Conservation (phyloP, 2,329 filamentous ascomycete species). For the Tympanopsis confertula region DNA sequence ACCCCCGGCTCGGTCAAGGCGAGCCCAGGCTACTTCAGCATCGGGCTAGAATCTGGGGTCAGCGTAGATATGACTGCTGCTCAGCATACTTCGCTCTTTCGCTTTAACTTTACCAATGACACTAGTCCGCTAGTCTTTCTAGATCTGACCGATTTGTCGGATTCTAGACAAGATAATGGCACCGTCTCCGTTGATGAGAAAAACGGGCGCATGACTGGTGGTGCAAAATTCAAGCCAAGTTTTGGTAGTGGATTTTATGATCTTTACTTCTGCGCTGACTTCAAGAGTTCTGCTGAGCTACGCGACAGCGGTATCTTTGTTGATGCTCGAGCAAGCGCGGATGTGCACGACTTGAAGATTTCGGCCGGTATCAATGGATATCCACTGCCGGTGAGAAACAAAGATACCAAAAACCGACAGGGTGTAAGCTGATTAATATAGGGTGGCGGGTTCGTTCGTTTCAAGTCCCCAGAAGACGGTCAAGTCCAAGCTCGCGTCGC, state of each 20-base stretch:
- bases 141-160: conserved; percentile 52
- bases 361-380: conserved; percentile 37
- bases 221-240: conserved; percentile 48
- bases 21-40: conserved; percentile 53
- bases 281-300: conserved; percentile 38
- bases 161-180: conserved; percentile 46
- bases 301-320: conserved; percentile 50
- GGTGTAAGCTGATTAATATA: background rate
- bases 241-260: conserved; percentile 52
- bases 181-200: conserved; percentile 38
- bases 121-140: conserved; percentile 48
- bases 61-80: conserved; percentile 56
- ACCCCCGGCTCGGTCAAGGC: conserved; percentile 38
- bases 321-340: conserved; percentile 38
- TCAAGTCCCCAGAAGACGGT: conserved; percentile 29
- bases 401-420: background rate
- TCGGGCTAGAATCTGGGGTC: conserved; percentile 45
- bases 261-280: conserved; percentile 58
- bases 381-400: conserved; percentile 10
- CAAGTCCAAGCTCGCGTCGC: conserved; percentile 54
- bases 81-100: conserved; percentile 55
- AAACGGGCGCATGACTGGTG: conserved; percentile 52
- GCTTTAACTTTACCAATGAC: conserved; percentile 35
- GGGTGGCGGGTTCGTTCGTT: conserved; percentile 53
- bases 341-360: conserved; percentile 33